Conservation (phyloP, 352 stramenopile species). For the Globisporangium nunn region DNA sequence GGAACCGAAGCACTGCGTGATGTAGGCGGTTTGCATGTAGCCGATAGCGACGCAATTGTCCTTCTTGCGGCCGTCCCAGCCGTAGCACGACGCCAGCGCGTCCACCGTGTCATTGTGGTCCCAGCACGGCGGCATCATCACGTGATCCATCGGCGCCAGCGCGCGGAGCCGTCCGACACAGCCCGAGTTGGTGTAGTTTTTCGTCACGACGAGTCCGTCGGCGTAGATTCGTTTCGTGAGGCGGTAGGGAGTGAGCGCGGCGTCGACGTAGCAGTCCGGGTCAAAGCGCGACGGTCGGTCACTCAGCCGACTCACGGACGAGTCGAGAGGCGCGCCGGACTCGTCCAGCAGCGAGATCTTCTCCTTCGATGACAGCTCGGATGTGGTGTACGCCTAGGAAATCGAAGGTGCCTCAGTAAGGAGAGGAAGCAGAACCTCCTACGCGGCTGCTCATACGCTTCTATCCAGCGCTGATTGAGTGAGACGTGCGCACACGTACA, state of each 20-base stretch:
- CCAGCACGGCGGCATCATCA: constrained; percentile 71
- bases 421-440: no score
- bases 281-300: constrained; percentile 68
- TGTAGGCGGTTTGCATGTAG: constrained; percentile 78
- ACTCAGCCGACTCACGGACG: constrained; percentile 54
- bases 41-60: constrained; percentile 63
- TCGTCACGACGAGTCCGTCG: constrained; percentile 31
- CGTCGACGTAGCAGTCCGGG: constrained; percentile 64
- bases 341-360: constrained; percentile 72
- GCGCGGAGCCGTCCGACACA: constrained; percentile 45
- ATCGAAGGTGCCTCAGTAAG: no score
- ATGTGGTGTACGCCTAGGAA: constrained; percentile 37
- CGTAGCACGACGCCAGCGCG: constrained; percentile 48
- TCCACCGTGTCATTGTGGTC: constrained; percentile 77
- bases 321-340: constrained; percentile 39
- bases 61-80: constrained; percentile 50
- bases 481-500: constrained; percentile 10
- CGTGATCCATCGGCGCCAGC: constrained; percentile 34
- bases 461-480: neutral
- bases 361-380: constrained; percentile 25
- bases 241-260: constrained; percentile 35
- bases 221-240: constrained; percentile 49
- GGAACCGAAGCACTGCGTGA: constrained; percentile 56
- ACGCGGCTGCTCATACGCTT: neutral
- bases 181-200: constrained; percentile 45